Evolutionary conservation across 129 eudicot species (phyloP).

Genomic region (Artemisia annua): DNA sequence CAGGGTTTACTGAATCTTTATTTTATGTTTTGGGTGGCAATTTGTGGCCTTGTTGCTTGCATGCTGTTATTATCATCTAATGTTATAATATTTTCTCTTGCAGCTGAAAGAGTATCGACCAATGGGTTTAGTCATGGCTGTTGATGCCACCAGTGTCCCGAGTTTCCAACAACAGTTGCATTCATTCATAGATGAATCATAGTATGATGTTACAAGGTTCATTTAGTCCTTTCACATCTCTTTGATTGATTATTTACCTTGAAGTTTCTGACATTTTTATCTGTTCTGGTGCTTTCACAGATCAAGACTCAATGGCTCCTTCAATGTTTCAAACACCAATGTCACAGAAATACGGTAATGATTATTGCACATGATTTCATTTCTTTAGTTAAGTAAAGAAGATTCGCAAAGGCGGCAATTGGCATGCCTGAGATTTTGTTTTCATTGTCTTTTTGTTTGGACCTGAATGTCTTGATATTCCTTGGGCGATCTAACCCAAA

Average conservation of each 20-base stretch:
- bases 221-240: neutral
- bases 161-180: constrained; percentile 30
- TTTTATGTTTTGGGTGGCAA: constrained; percentile 16
- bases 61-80: neutral
- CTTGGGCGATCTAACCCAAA: too few species aligned
- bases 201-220: neutral
- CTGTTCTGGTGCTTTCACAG: neutral
- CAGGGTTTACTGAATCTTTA: neutral
- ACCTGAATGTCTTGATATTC: neutral
- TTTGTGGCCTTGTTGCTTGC: neutral
- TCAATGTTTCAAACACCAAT: neutral
- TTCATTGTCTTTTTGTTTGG: constrained; percentile 9
- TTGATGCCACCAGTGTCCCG: constrained; percentile 24
- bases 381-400: constrained; percentile 1
- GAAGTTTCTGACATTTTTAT: constrained; percentile 3
- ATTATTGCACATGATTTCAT: neutral
- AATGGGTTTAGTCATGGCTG: constrained; percentile 48
- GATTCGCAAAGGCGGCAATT: neutral
- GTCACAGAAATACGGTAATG: constrained; percentile 16
- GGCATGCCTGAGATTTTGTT: constrained; percentile 15
- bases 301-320: constrained; percentile 3
- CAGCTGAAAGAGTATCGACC: constrained; percentile 36
- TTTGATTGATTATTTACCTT: neutral
- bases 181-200: constrained; percentile 36
- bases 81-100: constrained; percentile 7